Base-by-base conservation (phyloP, 2,329 filamentous ascomycete genomes). In the Grosmannia penicillata region DNA sequence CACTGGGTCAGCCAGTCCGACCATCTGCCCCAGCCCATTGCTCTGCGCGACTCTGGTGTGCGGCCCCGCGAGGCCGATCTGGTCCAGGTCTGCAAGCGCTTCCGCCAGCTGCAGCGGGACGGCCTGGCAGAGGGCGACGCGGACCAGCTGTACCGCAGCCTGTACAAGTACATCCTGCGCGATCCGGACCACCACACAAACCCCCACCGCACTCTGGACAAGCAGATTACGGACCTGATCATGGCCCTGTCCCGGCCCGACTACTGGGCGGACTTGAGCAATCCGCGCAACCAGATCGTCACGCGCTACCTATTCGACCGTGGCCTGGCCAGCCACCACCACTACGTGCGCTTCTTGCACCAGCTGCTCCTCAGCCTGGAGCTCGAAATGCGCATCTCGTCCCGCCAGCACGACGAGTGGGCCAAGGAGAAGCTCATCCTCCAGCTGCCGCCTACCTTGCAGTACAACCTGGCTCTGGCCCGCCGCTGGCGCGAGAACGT, bases 311-410 rank as follows among this genome's bases (percentile, higher is more conserved):
- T 85, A 43, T 76, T 77, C 45, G 71, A 78, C 47, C 65, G 66
- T 11, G 62, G 66, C 40, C 62, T 66, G 26, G 60, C 63, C 15
- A 75, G 78, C 47, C 61, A 67, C 33, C 57, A 62, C 15, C 65
- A 68, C 42, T 80, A 78, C 48, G 67, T 70, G 42, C 68, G 66
- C 21, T 85, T 86, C 58, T 84, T 82, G 53, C 78, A 83, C 52
- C 81, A 86, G 55, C 59, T 86, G n/a, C 63, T 86, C 4, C 66
- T 86, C 30, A 79, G 77, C 45, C 64, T 82, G 35, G 81, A 86
- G 55, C 63, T 86, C 6, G 75, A 82, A 49, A 55, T 81, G 41
- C 72, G 81, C 28, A 81, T 85, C 48, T 72, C 78, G 48, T 75
- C 71, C 2, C 61, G 60, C 21, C 60, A 68, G 36, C 75, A 82